Conservation (phyloP, 2,329 filamentous ascomycete species). For the Sclerotinia spermophila region DNA sequence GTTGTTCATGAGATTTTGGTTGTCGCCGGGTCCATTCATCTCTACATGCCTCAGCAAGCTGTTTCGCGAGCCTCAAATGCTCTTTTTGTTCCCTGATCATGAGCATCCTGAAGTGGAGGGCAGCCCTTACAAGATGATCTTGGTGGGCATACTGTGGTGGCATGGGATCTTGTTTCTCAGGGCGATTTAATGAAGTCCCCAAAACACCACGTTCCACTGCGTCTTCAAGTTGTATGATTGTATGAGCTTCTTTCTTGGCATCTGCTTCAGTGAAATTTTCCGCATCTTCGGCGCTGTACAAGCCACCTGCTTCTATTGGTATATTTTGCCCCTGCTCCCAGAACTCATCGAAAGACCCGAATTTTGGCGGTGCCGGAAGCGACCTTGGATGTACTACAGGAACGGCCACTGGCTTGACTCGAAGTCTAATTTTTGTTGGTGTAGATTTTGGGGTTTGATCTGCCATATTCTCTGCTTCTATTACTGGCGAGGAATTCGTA, state of each 20-base stretch:
- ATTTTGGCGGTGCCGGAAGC: conserved; percentile 50
- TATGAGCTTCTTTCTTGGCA: conserved; percentile 63
- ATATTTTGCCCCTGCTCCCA: conserved; percentile 49
- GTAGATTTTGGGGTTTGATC: conserved; percentile 31
- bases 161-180: conserved; percentile 66
- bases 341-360: conserved; percentile 55
- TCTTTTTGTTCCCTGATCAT: conserved; percentile 74
- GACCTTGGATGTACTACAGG: conserved; percentile 59
- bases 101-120: conserved; percentile 74
- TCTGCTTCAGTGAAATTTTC: conserved; percentile 57
- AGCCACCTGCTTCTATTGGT: conserved; percentile 55
- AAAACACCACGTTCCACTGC: conserved; percentile 73
- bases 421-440: conserved; percentile 48
- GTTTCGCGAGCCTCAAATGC: conserved; percentile 74
- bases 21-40: conserved; percentile 72
- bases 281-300: conserved; percentile 53
- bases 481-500: conserved; percentile 12
- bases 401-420: conserved; percentile 47
- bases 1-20: conserved; percentile 73
- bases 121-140: conserved; percentile 80
- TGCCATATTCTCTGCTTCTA: conserved; percentile 25
- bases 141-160: conserved; percentile 82
- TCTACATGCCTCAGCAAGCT: conserved; percentile 71
- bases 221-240: conserved; percentile 66
- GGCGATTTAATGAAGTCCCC: conserved; percentile 65